Conservation (phyloP, 495 filamentous ascomycete species). For the Pyronema domesticum region DNA sequence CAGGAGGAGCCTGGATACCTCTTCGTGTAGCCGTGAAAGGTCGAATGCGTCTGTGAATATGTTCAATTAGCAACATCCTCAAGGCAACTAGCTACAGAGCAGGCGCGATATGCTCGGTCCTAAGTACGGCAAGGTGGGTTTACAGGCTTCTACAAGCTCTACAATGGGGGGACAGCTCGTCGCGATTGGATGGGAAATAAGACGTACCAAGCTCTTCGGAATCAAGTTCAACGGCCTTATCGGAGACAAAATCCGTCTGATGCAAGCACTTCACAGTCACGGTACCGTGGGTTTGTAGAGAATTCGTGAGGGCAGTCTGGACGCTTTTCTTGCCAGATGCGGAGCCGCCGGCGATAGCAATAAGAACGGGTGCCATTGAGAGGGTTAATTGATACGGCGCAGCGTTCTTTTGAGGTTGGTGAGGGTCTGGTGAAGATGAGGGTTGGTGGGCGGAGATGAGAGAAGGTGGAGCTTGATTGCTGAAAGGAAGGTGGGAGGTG, state of each 20-base stretch:
- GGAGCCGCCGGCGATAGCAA: background rate
- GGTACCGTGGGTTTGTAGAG: conserved; percentile 3
- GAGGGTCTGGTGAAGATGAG: background rate
- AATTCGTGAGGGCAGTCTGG: conserved; percentile 8
- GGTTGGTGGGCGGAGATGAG: background rate
- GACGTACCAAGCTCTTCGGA: conserved; percentile 6
- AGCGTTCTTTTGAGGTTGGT: background rate
- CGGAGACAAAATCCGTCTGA: background rate
- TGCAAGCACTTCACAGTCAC: background rate
- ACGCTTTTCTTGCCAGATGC: conserved; percentile 18
- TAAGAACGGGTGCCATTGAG: conserved; percentile 7
- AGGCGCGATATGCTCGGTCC: too few species aligned
- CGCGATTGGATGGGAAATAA: conserved; percentile 11
- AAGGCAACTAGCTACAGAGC: too few species aligned
- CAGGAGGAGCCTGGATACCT: too few species aligned
- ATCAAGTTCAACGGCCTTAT: background rate
- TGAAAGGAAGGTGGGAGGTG: too few species aligned
- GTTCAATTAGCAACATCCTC: too few species aligned
- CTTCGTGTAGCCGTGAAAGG: too few species aligned
- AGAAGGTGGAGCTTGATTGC: too few species aligned
- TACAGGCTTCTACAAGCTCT: background rate
- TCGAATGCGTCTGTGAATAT: too few species aligned
- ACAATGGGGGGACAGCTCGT: background rate
- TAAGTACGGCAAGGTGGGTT: too few species aligned
- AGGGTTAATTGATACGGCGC: background rate